Evolutionary conservation across 2,329 filamentous ascomycete species (phyloP).

Genomic region (Leptographium procerum): DNA sequence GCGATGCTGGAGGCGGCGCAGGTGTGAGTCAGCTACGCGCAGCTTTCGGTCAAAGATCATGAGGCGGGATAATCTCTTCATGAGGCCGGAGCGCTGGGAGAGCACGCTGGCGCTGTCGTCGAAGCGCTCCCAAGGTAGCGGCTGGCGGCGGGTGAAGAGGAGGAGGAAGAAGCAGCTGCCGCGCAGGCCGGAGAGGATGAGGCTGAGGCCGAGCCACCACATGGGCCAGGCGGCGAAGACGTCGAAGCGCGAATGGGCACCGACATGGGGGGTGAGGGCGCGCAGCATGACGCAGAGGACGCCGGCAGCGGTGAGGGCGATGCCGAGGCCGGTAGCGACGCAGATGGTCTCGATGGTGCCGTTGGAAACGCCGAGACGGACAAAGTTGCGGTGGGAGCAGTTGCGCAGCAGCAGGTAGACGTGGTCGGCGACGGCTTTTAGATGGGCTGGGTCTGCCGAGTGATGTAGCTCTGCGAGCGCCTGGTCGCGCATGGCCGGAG

Average conservation of each 20-base stretch:
- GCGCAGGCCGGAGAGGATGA: constrained; percentile 31
- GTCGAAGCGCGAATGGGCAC: constrained; percentile 29
- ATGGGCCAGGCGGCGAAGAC: constrained; percentile 31
- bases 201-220: constrained; percentile 31
- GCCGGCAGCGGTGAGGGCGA: constrained; percentile 26
- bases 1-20: constrained; percentile 31
- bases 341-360: constrained; percentile 38
- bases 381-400: constrained; percentile 38
- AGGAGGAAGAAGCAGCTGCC: constrained; percentile 37
- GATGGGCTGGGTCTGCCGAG: constrained; percentile 25
- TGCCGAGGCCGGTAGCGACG: constrained; percentile 31
- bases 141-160: constrained; percentile 32
- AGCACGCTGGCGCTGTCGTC: constrained; percentile 22
- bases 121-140: constrained; percentile 35
- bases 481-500: constrained; percentile 26
- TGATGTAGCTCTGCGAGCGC: constrained; percentile 24
- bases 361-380: constrained; percentile 42
- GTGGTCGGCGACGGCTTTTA: constrained; percentile 33
- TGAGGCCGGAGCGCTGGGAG: constrained; percentile 16
- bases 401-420: constrained; percentile 33
- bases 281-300: constrained; percentile 28
- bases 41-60: constrained; percentile 38
- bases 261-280: constrained; percentile 25
- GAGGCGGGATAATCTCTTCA: constrained; percentile 22
- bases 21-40: constrained; percentile 29